Conservation (phyloP, 306 rosid species). For the Fagus crenata region DNA sequence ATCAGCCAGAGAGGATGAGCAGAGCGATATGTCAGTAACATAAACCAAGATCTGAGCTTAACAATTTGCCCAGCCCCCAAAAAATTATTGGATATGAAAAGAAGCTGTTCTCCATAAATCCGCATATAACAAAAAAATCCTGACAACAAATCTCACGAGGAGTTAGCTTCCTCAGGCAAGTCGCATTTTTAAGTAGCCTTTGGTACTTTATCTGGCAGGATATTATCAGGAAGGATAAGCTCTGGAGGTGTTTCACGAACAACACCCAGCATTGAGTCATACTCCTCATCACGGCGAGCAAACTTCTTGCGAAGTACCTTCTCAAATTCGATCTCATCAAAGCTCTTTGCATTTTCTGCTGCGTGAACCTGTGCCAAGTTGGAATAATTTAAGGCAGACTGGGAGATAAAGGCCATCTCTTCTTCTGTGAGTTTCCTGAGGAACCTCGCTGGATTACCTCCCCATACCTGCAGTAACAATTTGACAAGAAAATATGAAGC, state of each 20-base stretch:
- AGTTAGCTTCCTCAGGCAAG: slow-evolving; percentile 9
- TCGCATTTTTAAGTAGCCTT: slow-evolving; percentile 43
- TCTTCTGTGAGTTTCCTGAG: slow-evolving; percentile 91
- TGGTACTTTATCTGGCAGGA: slow-evolving; percentile 48
- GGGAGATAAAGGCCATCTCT: slow-evolving; percentile 84
- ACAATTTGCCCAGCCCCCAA: slow-evolving; percentile 44
- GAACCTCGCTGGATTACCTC: slow-evolving; percentile 94
- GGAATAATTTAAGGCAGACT: slow-evolving; percentile 81
- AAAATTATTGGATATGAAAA: slow-evolving; percentile 58
- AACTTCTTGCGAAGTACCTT: slow-evolving; percentile 77
- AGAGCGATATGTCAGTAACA: slow-evolving; percentile 33
- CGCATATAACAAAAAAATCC: slow-evolving; percentile 32
- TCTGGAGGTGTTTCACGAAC: slow-evolving; percentile 59
- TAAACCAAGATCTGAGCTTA: slow-evolving; percentile 33
- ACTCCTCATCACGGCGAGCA: slow-evolving; percentile 63
- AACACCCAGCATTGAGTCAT: slow-evolving; percentile 56
- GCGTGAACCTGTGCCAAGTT: slow-evolving; percentile 92
- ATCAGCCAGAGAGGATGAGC: slow-evolving; percentile 27
- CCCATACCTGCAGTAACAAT: slow-evolving; percentile 73
- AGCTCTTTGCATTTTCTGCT: slow-evolving; percentile 73
- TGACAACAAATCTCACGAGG: slow-evolving; percentile 21
- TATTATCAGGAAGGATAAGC: slow-evolving; percentile 54
- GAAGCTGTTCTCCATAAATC: slow-evolving; percentile 40
- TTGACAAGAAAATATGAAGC: background rate
- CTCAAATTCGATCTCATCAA: slow-evolving; percentile 71